These are phyloP conservation scores for Penicillium psychrofluorescens DNA, from an alignment of 495 filamentous ascomycete genomes.

Conservation along the genomic window DNA sequence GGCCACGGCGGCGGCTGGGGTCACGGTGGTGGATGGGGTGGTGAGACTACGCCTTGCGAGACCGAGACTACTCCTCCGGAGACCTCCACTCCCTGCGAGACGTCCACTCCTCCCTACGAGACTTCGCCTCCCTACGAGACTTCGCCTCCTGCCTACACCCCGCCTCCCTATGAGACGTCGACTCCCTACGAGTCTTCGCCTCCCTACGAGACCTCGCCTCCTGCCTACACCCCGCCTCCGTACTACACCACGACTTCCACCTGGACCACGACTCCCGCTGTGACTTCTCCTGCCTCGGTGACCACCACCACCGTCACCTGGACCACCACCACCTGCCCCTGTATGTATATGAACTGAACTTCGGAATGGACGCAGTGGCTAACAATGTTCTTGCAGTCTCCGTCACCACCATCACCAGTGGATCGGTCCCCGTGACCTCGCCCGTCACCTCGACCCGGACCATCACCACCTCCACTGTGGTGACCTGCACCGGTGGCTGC, in stretches of 20 bases:
- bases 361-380: background rate
- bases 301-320: conserved; percentile 11
- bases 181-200: too few species aligned
- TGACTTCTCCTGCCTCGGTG: background rate
- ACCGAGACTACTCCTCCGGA: conserved; percentile 1
- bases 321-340: conserved; percentile 18
- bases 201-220: conserved; percentile 8
- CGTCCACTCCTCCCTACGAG: conserved; percentile 5
- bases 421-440: conserved; percentile 15
- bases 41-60: conserved; percentile 8
- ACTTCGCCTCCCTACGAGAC: background rate
- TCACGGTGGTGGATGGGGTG: background rate
- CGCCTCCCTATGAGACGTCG: too few species aligned
- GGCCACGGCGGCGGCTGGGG: conserved; percentile 6
- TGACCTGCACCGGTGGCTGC: conserved; percentile 15
- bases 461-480: conserved; percentile 13
- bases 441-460: conserved; percentile 22
- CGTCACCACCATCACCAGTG: conserved; percentile 17
- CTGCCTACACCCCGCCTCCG: too few species aligned
- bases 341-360: conserved; percentile 3
- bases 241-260: too few species aligned
- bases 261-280: background rate
- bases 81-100: conserved; percentile 8
- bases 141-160: too few species aligned
- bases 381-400: conserved; percentile 9